Conservation (phyloP, 257 asterid genomes). For the Salvia rosmarinus region DNA sequence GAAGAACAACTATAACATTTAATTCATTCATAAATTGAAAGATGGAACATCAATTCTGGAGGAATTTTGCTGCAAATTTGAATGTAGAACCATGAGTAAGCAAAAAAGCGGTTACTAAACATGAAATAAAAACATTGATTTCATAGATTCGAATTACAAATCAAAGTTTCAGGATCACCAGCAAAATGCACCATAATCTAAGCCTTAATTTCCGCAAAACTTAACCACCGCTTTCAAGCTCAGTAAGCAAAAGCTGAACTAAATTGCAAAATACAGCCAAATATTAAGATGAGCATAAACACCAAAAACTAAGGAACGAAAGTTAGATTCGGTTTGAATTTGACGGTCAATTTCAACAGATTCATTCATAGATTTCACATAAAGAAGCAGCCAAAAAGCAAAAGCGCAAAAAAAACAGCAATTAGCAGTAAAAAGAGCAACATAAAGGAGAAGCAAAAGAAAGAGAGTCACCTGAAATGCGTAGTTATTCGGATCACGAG, state of each 20-base stretch:
- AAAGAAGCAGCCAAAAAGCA: conserved; percentile 38
- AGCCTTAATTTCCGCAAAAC: conserved; percentile 33
- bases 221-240: conserved; percentile 27
- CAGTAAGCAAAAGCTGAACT: conserved; percentile 10
- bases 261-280: conserved; percentile 27
- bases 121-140: conserved; percentile 2
- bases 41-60: conserved; percentile 22
- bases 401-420: conserved; percentile 26
- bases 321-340: conserved; percentile 19
- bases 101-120: conserved; percentile 34
- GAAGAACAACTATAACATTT: conserved; percentile 28
- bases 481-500: conserved; percentile 49
- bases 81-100: conserved; percentile 22
- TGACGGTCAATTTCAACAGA: conserved; percentile 50
- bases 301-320: conserved; percentile 15
- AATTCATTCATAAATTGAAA: conserved; percentile 26
- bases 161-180: conserved; percentile 34
- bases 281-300: conserved; percentile 24
- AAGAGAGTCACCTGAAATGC: conserved; percentile 45
- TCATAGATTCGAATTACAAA: conserved; percentile 32
- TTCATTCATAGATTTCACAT: conserved; percentile 39
- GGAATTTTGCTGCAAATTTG: conserved; percentile 4
- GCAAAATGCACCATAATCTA: conserved; percentile 28
- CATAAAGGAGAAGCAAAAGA: conserved; percentile 23
- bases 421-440: conserved; percentile 14